phyloP scores from a whole-genome alignment of 257 asterid genomes.

The Apocynum venetum region DNA sequence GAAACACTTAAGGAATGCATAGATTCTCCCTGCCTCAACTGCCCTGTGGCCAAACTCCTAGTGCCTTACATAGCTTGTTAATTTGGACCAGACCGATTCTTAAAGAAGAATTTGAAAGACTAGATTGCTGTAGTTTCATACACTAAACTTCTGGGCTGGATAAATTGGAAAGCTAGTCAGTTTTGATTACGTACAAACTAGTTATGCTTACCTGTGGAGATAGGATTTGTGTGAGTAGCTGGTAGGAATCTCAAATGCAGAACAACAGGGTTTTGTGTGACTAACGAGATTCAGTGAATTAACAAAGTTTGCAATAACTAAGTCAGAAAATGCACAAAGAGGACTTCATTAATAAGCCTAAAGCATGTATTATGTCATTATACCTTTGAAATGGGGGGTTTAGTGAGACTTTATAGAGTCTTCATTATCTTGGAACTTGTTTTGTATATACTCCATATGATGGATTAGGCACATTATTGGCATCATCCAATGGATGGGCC shows the following conservation, averaged over 20 bases:
- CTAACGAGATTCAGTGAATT: neutral
- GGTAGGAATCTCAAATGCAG: neutral
- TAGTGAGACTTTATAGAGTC: neutral
- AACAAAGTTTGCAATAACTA: neutral
- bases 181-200: neutral
- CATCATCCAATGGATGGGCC: neutral
- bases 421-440: neutral
- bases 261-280: too few relatives aligned
- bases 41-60: too few relatives aligned
- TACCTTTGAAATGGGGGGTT: neutral
- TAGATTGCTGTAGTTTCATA: neutral
- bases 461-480: neutral
- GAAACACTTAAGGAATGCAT: neutral
- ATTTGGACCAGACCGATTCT: neutral
- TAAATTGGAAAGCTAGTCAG: neutral
- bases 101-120: neutral
- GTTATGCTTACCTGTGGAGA: neutral
- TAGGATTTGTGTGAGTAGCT: neutral
- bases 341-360: neutral
- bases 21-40: neutral
- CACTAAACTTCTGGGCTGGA: too few relatives aligned
- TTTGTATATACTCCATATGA: neutral
- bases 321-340: too few relatives aligned
- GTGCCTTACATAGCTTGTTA: neutral
- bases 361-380: neutral